Evolutionary conservation across 306 rosid genomes (phyloP).

Genomic region (Arachis stenosperma): DNA sequence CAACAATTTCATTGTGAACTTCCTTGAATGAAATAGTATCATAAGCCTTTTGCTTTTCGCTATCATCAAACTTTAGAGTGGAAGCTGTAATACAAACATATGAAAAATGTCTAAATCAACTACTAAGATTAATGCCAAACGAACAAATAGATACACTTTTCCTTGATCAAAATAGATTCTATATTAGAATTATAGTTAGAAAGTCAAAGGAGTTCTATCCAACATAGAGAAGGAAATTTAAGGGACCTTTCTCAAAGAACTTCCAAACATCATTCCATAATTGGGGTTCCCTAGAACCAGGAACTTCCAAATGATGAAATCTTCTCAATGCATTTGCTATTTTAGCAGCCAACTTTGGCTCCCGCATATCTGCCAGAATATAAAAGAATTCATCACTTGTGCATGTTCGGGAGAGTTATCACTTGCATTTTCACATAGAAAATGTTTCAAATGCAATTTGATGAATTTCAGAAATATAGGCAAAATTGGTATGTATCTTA

Average conservation of each 20-base stretch:
- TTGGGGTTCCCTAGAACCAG: conserved; percentile 89
- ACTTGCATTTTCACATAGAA: too few species aligned
- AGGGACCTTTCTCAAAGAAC: conserved; percentile 77
- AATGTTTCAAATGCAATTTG: too few species aligned
- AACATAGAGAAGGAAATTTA: conserved; percentile 23
- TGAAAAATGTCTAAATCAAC: conserved; percentile 23
- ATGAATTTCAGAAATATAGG: too few species aligned
- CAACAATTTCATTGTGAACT: conserved; percentile 59
- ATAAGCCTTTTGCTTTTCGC: conserved; percentile 55
- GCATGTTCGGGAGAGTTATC: too few species aligned
- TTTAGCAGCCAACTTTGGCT: conserved; percentile 72
- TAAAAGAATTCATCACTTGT: too few species aligned
- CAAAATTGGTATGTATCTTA: too few species aligned
- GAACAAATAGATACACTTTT: neutral
- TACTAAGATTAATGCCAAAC: conserved; percentile 25
- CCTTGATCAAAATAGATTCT: too few species aligned
- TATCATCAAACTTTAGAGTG: conserved; percentile 72
- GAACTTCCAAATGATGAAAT: conserved; percentile 83
- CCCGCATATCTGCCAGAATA: conserved; percentile 70
- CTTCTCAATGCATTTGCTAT: conserved; percentile 71
- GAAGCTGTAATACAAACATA: conserved; percentile 60
- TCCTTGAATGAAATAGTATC: conserved; percentile 68
- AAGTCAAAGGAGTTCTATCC: neutral
- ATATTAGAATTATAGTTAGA: too few species aligned
- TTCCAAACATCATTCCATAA: conserved; percentile 82